phyloP scores from a whole-genome alignment of 805 yeast genomes.

The Kluyveromyces nonfermentans region DNA sequence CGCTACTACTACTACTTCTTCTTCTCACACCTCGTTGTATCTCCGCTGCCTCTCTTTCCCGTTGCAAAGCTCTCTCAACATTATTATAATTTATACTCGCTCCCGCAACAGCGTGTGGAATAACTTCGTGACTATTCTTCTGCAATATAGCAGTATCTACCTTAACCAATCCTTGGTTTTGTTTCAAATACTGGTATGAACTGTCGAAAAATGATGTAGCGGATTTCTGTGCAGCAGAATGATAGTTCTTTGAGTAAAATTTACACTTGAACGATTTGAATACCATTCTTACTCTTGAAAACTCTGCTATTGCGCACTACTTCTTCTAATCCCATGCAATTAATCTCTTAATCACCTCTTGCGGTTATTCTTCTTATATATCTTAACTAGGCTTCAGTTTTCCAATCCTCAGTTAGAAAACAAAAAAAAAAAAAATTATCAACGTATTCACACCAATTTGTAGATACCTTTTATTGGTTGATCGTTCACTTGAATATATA shows the following conservation, averaged over 20 bases:
- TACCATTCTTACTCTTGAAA: constrained; percentile 23
- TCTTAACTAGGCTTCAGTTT: neutral
- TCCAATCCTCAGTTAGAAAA: neutral
- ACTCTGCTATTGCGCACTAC: neutral
- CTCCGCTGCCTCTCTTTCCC: constrained; percentile 7
- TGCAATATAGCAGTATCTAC: constrained; percentile 16
- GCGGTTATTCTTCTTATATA: neutral
- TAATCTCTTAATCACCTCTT: neutral
- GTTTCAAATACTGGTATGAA: constrained; percentile 32
- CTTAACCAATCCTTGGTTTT: constrained; percentile 28
- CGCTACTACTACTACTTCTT: constrained; percentile 4
- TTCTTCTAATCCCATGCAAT: neutral
- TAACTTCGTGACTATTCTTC: constrained; percentile 13
- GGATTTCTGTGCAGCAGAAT: constrained; percentile 27
- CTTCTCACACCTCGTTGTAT: constrained; percentile 2
- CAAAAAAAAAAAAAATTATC: neutral
- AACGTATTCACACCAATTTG: neutral
- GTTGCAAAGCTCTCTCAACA: constrained; percentile 20
- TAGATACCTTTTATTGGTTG: neutral
- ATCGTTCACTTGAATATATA: neutral
- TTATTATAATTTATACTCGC: constrained; percentile 26
- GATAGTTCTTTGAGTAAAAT: constrained; percentile 31
- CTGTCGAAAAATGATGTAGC: constrained; percentile 32
- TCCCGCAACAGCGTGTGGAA: constrained; percentile 31
- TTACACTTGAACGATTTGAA: constrained; percentile 35